Evolutionary conservation across 2,329 filamentous ascomycete genomes (phyloP), one percentile per base, ranked within the genome.

Genomic region (Diplodia scrobiculata): DNA sequence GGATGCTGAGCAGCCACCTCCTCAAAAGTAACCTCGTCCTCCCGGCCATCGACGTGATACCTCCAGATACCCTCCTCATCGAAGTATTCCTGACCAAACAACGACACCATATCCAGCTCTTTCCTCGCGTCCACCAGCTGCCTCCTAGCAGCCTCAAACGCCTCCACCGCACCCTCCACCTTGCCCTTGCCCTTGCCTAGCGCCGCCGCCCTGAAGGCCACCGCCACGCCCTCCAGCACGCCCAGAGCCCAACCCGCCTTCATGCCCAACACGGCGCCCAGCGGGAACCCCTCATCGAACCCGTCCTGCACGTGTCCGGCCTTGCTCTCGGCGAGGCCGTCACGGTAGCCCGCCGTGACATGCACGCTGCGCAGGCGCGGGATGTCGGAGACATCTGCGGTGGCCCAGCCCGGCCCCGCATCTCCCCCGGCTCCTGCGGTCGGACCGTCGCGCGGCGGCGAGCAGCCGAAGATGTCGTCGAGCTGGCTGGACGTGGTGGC

Each of bases 271-370:
- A 89, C 87, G 0, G 92, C 93, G 13, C 95, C 95, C 0, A 98
- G 82, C 14, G 87, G 83, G 75, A 92, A 98, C 0, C 94, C 94
- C 69, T 94, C 91, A 75, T 99, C 95, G 74, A 99, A 98, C 0
- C 94, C 94, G 14, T 83, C 83, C 78, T 99, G 95, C 29, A 97
- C 86, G 72, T 87, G 89, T 55, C 83, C 79, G 29, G 86, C 85
- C 76, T 98, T 98, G 36, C 90, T 90, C 2, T 81, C 81, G 0
- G 89, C 84, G 63, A 98, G 85, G 52, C 94, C 95, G 72, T 97
- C 93, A 67, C 94, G 89, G 79, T 98, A 98, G 21, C 95, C 95
- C 47, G 91, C 88, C 7, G 91, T 97, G 63, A 87, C 85, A 76
- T 97, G 92, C 65, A 90, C 88, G 50, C 86, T 84, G 72, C 90